phyloP scores from a whole-genome alignment of 225 moss, liverwort and hornwort genomes.

The Neckera pumila region DNA sequence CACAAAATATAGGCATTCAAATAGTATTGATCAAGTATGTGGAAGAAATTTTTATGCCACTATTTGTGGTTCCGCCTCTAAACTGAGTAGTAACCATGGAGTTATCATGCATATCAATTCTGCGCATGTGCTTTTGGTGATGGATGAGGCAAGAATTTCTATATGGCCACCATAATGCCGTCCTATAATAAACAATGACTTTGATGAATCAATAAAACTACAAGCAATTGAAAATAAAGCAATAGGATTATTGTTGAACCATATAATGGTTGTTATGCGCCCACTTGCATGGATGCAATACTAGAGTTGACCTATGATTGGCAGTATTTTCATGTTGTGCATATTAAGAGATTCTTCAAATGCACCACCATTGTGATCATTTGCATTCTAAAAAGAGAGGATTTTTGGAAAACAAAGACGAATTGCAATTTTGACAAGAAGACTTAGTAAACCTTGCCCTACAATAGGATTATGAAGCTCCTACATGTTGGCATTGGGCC shows the following conservation, averaged over 20 bases:
- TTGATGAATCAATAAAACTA: not conserved
- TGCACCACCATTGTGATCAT: not conserved
- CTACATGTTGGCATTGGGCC: rapidly evolving
- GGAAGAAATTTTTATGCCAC: not conserved
- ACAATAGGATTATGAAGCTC: rapidly evolving
- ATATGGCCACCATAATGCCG: rapidly evolving
- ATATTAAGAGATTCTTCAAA: not conserved
- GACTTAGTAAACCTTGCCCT: rapidly evolving
- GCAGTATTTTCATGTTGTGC: rapidly evolving
- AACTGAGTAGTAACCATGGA: not conserved
- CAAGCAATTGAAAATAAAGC: not conserved
- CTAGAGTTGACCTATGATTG: rapidly evolving
- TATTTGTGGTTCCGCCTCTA: rapidly evolving
- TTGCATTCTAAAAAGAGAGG: not conserved
- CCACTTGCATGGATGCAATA: rapidly evolving
- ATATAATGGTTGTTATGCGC: rapidly evolving
- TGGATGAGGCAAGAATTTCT: rapidly evolving
- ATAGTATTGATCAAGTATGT: not conserved
- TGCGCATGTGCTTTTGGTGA: rapidly evolving
- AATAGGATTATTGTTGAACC: rapidly evolving
- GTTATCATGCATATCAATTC: not conserved
- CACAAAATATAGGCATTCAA: not conserved
- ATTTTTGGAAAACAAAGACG: rapidly evolving
- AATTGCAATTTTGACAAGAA: rapidly evolving
- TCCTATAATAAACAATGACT: too few species aligned